Conservation (phyloP, 2,329 filamentous ascomycete species). For the Claviceps humidiphila region DNA sequence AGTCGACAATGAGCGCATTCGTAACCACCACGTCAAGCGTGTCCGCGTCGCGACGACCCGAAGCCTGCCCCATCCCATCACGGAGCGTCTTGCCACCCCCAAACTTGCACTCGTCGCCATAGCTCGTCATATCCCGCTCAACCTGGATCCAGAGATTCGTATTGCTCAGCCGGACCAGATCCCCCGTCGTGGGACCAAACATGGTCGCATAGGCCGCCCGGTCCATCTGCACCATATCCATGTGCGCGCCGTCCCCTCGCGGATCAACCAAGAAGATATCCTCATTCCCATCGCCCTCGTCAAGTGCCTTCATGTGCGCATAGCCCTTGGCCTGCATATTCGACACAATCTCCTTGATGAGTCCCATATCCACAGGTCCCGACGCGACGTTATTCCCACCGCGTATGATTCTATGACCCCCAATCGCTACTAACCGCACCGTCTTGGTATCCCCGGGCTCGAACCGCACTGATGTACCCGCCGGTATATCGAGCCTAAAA, state of each 20-base stretch:
- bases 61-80: slow-evolving; percentile 92
- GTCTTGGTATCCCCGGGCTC: slow-evolving; percentile 90
- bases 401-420: slow-evolving; percentile 62
- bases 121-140: slow-evolving; percentile 70
- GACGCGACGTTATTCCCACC: slow-evolving; percentile 73
- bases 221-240: slow-evolving; percentile 58
- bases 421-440: slow-evolving; percentile 80
- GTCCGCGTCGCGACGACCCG: slow-evolving; percentile 57
- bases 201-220: slow-evolving; percentile 69
- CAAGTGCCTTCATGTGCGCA: slow-evolving; percentile 36
- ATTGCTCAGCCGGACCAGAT: slow-evolving; percentile 65
- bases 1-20: slow-evolving; percentile 84
- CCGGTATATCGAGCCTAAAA: slow-evolving; percentile 76
- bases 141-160: slow-evolving; percentile 87
- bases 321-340: slow-evolving; percentile 63
- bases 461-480: slow-evolving; percentile 84
- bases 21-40: slow-evolving; percentile 75
- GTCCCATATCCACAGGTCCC: slow-evolving; percentile 53
- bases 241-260: slow-evolving; percentile 33
- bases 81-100: slow-evolving; percentile 87
- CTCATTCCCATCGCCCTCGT: no score
- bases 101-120: slow-evolving; percentile 92
- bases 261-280: slow-evolving; percentile 22
- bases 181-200: slow-evolving; percentile 87
- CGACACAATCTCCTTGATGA: slow-evolving; percentile 51